Conservation (phyloP, 2,329 filamentous ascomycete species). For the Raffaelea albimanens region DNA sequence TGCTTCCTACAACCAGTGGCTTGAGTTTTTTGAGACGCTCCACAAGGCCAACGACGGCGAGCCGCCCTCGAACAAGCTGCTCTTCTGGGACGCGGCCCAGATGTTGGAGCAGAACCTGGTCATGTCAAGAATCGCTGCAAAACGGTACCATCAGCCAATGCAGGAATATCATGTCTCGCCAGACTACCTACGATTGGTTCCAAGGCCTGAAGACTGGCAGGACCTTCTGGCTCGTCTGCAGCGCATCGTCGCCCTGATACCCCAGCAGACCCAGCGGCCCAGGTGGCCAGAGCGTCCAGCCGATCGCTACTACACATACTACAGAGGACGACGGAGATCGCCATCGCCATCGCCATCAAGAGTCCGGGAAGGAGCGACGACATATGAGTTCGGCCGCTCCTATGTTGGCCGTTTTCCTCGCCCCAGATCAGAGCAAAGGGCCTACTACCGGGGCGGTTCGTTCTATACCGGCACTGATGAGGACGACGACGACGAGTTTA, state of each 20-base stretch:
- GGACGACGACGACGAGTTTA: slow-evolving; percentile 12
- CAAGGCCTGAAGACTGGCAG: slow-evolving; percentile 19
- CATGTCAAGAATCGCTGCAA: slow-evolving; percentile 1
- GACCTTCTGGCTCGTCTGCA: slow-evolving; percentile 20
- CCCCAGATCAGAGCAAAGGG: too few relatives aligned
- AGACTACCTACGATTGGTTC: background rate
- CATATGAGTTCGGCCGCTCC: too few relatives aligned
- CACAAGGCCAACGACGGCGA: background rate
- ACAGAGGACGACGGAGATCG: background rate
- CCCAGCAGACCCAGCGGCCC: too few relatives aligned
- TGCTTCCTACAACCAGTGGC: slow-evolving; percentile 23
- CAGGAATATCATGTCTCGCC: too few relatives aligned
- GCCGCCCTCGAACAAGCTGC: slow-evolving; percentile 1
- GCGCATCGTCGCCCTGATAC: slow-evolving; percentile 17
- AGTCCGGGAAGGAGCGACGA: too few relatives aligned
- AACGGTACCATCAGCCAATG: too few relatives aligned
- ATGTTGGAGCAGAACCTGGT: slow-evolving; percentile 27
- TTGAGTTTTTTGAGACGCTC: slow-evolving; percentile 24
- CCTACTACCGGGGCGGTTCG: too few relatives aligned
- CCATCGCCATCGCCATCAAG: too few relatives aligned
- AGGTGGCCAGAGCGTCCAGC: too few relatives aligned
- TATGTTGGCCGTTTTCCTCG: too few relatives aligned
- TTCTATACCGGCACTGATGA: too few relatives aligned
- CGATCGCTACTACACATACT: too few relatives aligned
- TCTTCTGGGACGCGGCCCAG: slow-evolving; percentile 21